Evolutionary conservation across 106 monocot genomes (phyloP).

Genomic region (Iris macrosiphon): DNA sequence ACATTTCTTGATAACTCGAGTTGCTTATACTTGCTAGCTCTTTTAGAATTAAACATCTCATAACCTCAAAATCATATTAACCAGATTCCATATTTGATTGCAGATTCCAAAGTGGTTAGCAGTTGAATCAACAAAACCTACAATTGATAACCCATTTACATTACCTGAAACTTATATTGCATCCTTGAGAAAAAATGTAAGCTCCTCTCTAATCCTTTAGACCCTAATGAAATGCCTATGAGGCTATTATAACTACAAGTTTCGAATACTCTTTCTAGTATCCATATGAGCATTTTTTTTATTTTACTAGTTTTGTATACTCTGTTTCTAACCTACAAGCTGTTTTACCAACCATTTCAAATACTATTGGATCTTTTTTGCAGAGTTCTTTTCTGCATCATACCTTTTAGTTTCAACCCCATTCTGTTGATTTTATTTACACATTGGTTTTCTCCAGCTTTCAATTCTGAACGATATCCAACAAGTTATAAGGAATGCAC

Average conservation of each 20-base stretch:
- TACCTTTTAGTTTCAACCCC: neutral
- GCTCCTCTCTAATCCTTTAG: slow-evolving; percentile 1
- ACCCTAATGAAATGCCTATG: neutral
- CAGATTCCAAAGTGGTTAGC: slow-evolving; percentile 63
- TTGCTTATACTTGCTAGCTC: too few species aligned
- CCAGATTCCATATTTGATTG: neutral
- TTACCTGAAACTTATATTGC: slow-evolving; percentile 46
- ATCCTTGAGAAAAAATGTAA: slow-evolving; percentile 42
- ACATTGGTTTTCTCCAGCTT: slow-evolving; percentile 6
- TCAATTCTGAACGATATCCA: slow-evolving; percentile 38
- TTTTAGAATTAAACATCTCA: too few species aligned
- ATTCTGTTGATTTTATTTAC: too few species aligned
- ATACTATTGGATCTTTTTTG: neutral
- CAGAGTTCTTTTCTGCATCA: neutral
- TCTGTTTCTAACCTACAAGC: too few species aligned
- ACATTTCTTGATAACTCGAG: too few species aligned
- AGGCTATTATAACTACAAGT: too few species aligned
- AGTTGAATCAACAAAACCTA: slow-evolving; percentile 16
- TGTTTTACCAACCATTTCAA: too few species aligned
- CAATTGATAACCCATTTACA: slow-evolving; percentile 47
- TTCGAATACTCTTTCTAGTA: too few species aligned
- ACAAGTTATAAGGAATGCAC: slow-evolving; percentile 50
- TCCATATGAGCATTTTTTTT: too few species aligned
- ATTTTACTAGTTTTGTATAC: too few species aligned
- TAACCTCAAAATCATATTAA: neutral